These are phyloP conservation scores for Pleurotus cornucopiae DNA, from an alignment of 768 basidiomycete genomes.

Conservation along the genomic window DNA sequence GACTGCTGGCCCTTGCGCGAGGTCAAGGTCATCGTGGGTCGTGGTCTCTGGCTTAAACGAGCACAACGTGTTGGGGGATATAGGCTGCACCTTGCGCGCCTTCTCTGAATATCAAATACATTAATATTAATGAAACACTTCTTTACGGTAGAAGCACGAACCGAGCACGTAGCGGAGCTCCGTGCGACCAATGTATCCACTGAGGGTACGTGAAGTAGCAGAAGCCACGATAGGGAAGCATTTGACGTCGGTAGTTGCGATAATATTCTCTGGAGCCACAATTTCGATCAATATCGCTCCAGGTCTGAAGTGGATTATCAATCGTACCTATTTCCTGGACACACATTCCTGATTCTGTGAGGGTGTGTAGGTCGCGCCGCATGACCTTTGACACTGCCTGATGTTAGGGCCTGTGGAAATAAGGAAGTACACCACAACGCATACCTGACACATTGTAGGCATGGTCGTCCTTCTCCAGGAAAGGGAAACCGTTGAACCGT, in stretches of 20 bases:
- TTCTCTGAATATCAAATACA: constrained; percentile 7
- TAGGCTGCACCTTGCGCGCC: constrained; percentile 8
- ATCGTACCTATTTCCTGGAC: constrained; percentile 75
- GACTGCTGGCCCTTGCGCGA: constrained; percentile 46
- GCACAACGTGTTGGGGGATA: constrained; percentile 9
- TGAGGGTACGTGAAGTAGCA: constrained; percentile 53
- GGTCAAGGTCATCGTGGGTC: constrained; percentile 42
- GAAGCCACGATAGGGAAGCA: constrained; percentile 87
- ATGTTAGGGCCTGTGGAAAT: not conserved
- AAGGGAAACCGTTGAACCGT: constrained; percentile 94
- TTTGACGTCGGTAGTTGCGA: constrained; percentile 73
- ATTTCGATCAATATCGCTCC: constrained; percentile 8
- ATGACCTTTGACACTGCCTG: constrained; percentile 81
- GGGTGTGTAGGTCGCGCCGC: constrained; percentile 71
- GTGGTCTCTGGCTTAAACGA: constrained; percentile 4
- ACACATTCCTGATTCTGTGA: constrained; percentile 72
- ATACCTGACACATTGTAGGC: constrained; percentile 87
- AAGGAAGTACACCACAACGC: constrained; percentile 18
- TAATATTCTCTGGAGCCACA: constrained; percentile 51
- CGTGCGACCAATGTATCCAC: constrained; percentile 85
- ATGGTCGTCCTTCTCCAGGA: constrained; percentile 93
- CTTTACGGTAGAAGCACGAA: constrained; percentile 22
- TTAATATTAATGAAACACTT: not conserved
- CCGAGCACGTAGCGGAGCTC: constrained; percentile 86
- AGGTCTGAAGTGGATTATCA: not conserved